phyloP scores from a whole-genome alignment of 2,329 filamentous ascomycete genomes.

The Aaosphaeria arxii region DNA sequence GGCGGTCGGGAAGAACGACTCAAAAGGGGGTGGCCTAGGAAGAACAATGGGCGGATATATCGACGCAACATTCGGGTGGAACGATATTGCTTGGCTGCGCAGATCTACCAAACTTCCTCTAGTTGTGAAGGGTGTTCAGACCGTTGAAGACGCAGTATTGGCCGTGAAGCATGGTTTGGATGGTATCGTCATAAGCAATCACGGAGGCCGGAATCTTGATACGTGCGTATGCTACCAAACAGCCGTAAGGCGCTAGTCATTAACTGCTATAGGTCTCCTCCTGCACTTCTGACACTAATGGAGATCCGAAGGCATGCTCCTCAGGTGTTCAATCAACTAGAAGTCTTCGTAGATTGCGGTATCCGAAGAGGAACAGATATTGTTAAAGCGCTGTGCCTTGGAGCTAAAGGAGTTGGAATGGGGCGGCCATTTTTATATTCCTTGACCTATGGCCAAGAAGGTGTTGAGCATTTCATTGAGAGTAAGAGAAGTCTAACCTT shows the following conservation, averaged over 20 bases:
- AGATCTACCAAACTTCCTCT: conserved; percentile 30
- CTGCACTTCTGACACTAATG: conserved; percentile 33
- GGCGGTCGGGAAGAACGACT: conserved; percentile 49
- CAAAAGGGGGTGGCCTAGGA: conserved; percentile 55
- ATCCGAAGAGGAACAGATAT: conserved; percentile 37
- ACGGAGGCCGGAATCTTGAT: conserved; percentile 50
- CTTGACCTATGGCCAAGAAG: conserved; percentile 34
- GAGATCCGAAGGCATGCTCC: conserved; percentile 36
- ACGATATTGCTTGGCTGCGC: conserved; percentile 42
- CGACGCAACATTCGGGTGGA: conserved; percentile 51
- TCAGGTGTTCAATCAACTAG: conserved; percentile 31
- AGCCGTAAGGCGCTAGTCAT: too few relatives aligned
- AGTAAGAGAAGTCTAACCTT: conserved; percentile 25
- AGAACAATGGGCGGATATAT: conserved; percentile 58
- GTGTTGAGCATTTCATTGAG: conserved; percentile 35
- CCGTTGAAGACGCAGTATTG: conserved; percentile 37
- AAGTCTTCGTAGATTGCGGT: conserved; percentile 38
- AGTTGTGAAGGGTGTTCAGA: conserved; percentile 40
- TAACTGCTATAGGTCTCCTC: conserved; percentile 33
- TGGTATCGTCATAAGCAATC: conserved; percentile 49
- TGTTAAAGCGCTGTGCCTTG: conserved; percentile 38
- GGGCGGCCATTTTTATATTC: conserved; percentile 38
- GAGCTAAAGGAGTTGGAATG: conserved; percentile 37
- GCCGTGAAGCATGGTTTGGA: conserved; percentile 40
- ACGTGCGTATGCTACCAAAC: conserved; percentile 5